These are phyloP conservation scores for Penicillium fimorum DNA, from an alignment of 495 filamentous ascomycete species.

Conservation along the genomic window DNA sequence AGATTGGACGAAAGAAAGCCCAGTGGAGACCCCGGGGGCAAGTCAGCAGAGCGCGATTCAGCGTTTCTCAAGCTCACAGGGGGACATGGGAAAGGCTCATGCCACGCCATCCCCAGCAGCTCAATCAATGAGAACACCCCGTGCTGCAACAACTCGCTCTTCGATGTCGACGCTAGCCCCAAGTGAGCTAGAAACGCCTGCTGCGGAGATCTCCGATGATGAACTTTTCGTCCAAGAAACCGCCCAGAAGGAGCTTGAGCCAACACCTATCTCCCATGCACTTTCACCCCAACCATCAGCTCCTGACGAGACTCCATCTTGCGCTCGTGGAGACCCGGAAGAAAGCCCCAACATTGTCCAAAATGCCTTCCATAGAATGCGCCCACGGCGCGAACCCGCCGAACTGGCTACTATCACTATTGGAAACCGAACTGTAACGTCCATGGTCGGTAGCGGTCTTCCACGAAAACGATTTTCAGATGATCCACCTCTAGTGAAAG, in stretches of 20 bases:
- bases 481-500: slow-evolving; percentile 16
- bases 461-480: slow-evolving; percentile 39
- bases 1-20: slow-evolving; percentile 8
- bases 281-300: slow-evolving; percentile 15
- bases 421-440: slow-evolving; percentile 71
- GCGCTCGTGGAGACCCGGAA: slow-evolving; percentile 13
- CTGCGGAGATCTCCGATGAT: not conserved
- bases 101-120: slow-evolving; percentile 21
- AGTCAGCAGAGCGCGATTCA: slow-evolving; percentile 31
- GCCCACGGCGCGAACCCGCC: slow-evolving; percentile 59
- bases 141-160: slow-evolving; percentile 4
- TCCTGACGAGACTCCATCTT: slow-evolving; percentile 16
- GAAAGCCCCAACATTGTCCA: slow-evolving; percentile 52
- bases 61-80: slow-evolving; percentile 26
- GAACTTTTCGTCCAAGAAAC: not conserved
- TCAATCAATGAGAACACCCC: slow-evolving; percentile 2
- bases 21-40: slow-evolving; percentile 20
- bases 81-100: slow-evolving; percentile 13
- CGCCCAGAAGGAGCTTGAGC: slow-evolving; percentile 11
- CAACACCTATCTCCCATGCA: not conserved
- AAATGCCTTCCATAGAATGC: slow-evolving; percentile 66
- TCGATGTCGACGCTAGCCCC: not conserved
- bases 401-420: slow-evolving; percentile 88
- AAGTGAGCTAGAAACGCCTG: slow-evolving; percentile 10
- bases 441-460: slow-evolving; percentile 52